phyloP scores from a whole-genome alignment of 129 eudicot genomes.

The Tanacetum coccineum region DNA sequence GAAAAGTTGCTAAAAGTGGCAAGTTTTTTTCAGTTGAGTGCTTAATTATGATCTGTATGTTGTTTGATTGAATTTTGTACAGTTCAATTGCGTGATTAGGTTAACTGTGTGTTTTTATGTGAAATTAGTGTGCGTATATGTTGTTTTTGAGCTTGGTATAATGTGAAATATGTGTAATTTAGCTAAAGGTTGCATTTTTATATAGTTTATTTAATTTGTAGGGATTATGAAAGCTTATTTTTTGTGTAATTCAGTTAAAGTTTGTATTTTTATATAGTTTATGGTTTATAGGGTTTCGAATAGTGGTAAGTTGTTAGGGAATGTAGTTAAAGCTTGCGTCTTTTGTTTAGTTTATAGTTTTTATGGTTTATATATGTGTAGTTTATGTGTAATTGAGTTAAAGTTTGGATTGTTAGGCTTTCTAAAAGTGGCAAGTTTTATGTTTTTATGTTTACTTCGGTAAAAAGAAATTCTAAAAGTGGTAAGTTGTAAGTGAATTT shows the following conservation, averaged over 20 bases:
- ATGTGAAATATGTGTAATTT: too few species aligned
- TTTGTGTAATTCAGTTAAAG: slow-evolving; percentile 4
- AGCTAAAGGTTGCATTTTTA: too few species aligned
- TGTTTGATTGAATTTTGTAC: slow-evolving; percentile 8
- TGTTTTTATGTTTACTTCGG: slow-evolving; percentile 13
- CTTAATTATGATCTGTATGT: background rate
- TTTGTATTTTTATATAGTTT: too few species aligned
- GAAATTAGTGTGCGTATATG: slow-evolving; percentile 5
- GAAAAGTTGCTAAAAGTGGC: background rate
- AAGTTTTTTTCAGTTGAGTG: background rate
- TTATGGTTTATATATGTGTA: background rate
- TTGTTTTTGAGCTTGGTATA: background rate
- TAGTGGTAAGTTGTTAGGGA: too few species aligned
- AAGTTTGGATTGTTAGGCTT: background rate
- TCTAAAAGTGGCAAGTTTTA: too few species aligned
- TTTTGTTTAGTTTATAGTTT: background rate
- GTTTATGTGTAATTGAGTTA: background rate
- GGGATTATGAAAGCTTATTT: too few species aligned
- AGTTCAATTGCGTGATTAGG: background rate
- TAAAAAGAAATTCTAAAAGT: background rate
- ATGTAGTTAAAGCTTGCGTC: too few species aligned
- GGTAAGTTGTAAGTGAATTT: background rate
- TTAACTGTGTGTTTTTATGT: background rate
- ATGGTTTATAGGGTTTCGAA: too few species aligned
- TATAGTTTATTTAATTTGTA: too few species aligned